phyloP scores from a whole-genome alignment of 2,329 filamentous ascomycete species.

The Talaromyces sp. region DNA sequence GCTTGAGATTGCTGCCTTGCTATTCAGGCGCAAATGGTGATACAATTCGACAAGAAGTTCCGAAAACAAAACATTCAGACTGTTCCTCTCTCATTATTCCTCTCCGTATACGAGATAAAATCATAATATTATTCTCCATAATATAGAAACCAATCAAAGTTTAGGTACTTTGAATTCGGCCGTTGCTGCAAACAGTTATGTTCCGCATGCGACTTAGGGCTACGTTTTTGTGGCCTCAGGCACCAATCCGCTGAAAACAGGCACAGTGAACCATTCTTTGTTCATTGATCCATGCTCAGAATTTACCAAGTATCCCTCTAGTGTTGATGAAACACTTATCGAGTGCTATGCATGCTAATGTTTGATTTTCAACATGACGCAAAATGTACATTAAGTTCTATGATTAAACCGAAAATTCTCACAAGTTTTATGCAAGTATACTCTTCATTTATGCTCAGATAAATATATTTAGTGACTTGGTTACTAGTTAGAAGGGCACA shows the following conservation, averaged over 20 bases:
- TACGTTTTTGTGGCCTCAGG: conserved; percentile 1
- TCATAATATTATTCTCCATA: not conserved
- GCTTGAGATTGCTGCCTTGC: not conserved
- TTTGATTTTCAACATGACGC: too few relatives aligned
- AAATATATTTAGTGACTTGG: too few relatives aligned
- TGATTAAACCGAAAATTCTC: too few relatives aligned
- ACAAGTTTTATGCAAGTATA: too few relatives aligned
- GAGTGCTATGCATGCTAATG: too few relatives aligned
- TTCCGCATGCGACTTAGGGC: conserved; percentile 6
- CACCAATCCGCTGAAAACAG: conserved; percentile 10
- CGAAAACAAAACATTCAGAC: not conserved
- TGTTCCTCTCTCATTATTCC: not conserved
- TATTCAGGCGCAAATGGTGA: not conserved
- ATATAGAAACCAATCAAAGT: not conserved
- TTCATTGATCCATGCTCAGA: not conserved
- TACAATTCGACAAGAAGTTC: not conserved
- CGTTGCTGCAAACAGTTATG: conserved; percentile 1
- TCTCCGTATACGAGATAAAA: not conserved
- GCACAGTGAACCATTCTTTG: not conserved
- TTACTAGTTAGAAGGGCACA: too few relatives aligned
- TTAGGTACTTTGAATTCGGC: not conserved
- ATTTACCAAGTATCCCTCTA: not conserved
- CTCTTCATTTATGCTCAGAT: too few relatives aligned
- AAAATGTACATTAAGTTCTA: too few relatives aligned
- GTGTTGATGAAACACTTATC: too few relatives aligned